These are phyloP conservation scores for Penicillium nucicola DNA, from an alignment of 495 filamentous ascomycete species.

Conservation along the genomic window DNA sequence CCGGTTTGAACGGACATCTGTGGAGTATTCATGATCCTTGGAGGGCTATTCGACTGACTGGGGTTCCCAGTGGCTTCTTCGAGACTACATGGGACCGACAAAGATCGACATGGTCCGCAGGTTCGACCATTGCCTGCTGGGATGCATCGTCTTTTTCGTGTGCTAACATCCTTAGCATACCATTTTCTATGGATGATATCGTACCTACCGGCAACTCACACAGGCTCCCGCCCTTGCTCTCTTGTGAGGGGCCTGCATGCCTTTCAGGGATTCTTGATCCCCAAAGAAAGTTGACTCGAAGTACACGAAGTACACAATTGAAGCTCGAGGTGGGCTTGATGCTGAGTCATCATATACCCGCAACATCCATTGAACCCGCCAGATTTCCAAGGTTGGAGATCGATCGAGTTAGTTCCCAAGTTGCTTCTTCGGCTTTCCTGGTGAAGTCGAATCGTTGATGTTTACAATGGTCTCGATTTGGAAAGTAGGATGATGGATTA, in stretches of 20 bases:
- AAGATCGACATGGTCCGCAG: slow-evolving; percentile 14
- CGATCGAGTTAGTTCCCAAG: too few relatives aligned
- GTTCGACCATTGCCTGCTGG: slow-evolving; percentile 5
- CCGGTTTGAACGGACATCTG: not conserved
- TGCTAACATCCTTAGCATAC: not conserved
- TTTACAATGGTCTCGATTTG: too few relatives aligned
- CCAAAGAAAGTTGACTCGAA: too few relatives aligned
- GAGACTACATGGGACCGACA: slow-evolving; percentile 10
- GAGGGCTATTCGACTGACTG: not conserved
- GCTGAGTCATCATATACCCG: too few relatives aligned
- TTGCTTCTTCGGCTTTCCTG: too few relatives aligned
- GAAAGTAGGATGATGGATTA: too few relatives aligned
- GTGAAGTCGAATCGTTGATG: too few relatives aligned
- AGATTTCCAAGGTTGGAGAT: too few relatives aligned
- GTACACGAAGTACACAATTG: too few relatives aligned
- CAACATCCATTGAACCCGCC: too few relatives aligned
- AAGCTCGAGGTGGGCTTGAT: too few relatives aligned
- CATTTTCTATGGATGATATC: not conserved
- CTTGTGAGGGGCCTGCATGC: not conserved
- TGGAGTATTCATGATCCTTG: not conserved
- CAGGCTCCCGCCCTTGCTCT: slow-evolving; percentile 20
- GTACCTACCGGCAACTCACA: slow-evolving; percentile 20
- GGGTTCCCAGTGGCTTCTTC: not conserved
- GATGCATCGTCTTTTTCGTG: slow-evolving; percentile 22
- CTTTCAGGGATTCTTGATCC: too few relatives aligned